Evolutionary conservation across 306 rosid genomes (phyloP), one percentile per base, ranked within the genome.

Genomic region (Lithocarpus polystachyus): DNA sequence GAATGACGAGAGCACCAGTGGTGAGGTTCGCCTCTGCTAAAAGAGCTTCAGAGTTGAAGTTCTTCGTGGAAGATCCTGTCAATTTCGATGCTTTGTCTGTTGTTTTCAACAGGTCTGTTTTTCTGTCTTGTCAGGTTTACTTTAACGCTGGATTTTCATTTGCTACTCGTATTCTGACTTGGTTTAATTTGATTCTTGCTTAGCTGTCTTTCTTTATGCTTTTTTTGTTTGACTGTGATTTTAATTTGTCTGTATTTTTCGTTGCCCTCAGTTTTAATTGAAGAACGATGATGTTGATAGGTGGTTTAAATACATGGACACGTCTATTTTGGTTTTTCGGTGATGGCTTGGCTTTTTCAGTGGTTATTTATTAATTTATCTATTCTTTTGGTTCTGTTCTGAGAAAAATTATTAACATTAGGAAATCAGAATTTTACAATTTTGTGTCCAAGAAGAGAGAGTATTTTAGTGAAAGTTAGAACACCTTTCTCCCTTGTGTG

Each of bases 1-100:
- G 89, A 11, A 94, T 94, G 94, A 90, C 98, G 4, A 85, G 97
- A 77, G 98, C 98, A 1, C 98, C 98, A 0, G 93, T 90, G 71
- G 97, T 94, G 22, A 80, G 97, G n/a, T 92, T 94, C 61, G 53
- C 78, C 28, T 78, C 92, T 1, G 94, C 97, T 0, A 86, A 77
- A 55, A 88, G 98, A 69, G 98, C 98, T 19, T 89, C 94, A 0
- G 83, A 92, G 68, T 76, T 94, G 89, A 94, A 92, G 84, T 88
- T 94, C 74, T 92, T 81, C 83, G 64, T 94, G 73, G 98, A 94
- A 62, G 92, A 90, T 20, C 90, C 93, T 22, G 82, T 65, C 33
- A 92, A 92, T 56, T 89, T 81, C 70, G 97, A 90, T 2, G 62
- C 94, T 20, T 80, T 94, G 35, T 17, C 89, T 31, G 73, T 83